phyloP scores from a whole-genome alignment of 23 red algal genomes.

The Cyanidiococcus yangmingshanensis region DNA sequence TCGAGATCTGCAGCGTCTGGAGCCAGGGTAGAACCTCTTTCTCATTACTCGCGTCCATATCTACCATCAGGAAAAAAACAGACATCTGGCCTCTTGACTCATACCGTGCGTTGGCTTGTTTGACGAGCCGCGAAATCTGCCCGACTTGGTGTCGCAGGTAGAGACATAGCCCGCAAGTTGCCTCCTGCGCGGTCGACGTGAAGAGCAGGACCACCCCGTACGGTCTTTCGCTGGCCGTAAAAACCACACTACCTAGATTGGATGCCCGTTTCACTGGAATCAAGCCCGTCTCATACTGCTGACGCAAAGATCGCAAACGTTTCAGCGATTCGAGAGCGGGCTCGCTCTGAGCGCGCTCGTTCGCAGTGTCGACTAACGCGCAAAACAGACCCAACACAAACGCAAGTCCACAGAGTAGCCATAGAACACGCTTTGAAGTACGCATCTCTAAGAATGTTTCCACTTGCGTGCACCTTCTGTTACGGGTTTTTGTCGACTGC shows the following conservation, averaged over 20 bases:
- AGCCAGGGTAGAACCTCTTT: background rate
- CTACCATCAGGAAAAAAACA: background rate
- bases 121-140: background rate
- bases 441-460: no score
- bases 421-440: no score
- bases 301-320: background rate
- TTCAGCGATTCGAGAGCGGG: background rate
- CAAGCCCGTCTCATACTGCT: background rate
- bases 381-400: no score
- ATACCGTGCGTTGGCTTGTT: background rate
- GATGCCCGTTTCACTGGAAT: slow-evolving; percentile 9
- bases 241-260: background rate
- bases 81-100: background rate
- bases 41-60: background rate
- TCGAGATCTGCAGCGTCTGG: background rate
- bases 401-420: no score
- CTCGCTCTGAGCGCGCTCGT: no score
- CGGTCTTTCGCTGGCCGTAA: background rate
- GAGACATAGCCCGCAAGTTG: background rate
- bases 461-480: no score
- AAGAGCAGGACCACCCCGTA: background rate
- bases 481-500: no score
- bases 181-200: background rate
- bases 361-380: no score
- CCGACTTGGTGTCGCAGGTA: background rate